These are phyloP conservation scores for Polyporus arcularius DNA, from an alignment of 768 basidiomycete species.

Conservation along the genomic window DNA sequence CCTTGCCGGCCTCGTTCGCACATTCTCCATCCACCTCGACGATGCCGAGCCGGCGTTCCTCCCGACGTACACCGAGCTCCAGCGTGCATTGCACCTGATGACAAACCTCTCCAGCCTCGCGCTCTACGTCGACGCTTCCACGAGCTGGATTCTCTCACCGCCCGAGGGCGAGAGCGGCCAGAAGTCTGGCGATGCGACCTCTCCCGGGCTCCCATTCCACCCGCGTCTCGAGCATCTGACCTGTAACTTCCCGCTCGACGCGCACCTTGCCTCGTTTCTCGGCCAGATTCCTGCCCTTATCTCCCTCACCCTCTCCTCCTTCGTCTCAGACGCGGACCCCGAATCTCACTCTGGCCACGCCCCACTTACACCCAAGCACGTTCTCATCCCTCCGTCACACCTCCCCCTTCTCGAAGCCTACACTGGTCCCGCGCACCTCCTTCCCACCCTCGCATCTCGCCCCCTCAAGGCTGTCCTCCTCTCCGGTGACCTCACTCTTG, in stretches of 20 bases:
- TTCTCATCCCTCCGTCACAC: conserved; percentile 34
- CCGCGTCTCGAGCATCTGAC: conserved; percentile 55
- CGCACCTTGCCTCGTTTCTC: conserved; percentile 60
- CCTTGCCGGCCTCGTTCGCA: conserved; percentile 62
- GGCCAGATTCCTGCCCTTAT: conserved; percentile 52
- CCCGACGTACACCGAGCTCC: conserved; percentile 46
- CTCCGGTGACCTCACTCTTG: conserved; percentile 58
- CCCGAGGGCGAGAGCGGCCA: conserved; percentile 6
- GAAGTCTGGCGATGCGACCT: conserved; percentile 6
- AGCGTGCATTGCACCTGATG: conserved; percentile 61
- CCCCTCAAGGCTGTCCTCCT: conserved; percentile 67
- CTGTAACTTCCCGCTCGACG: conserved; percentile 63
- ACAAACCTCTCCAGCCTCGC: conserved; percentile 57
- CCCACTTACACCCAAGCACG: conserved; percentile 20
- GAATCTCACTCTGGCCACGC: conserved; percentile 16
- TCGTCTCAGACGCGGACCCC: conserved; percentile 20
- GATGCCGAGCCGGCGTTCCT: conserved; percentile 40
- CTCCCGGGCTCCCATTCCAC: conserved; percentile 31
- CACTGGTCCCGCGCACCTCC: conserved; percentile 59
- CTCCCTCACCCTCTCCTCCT: conserved; percentile 55
- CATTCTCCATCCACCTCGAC: conserved; percentile 57
- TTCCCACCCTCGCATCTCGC: conserved; percentile 63
- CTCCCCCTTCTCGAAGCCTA: conserved; percentile 54
- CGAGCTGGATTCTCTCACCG: conserved; percentile 54
- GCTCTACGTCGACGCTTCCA: conserved; percentile 47